phyloP scores from a whole-genome alignment of 129 eudicot species.

The Cynara cardunculus region DNA sequence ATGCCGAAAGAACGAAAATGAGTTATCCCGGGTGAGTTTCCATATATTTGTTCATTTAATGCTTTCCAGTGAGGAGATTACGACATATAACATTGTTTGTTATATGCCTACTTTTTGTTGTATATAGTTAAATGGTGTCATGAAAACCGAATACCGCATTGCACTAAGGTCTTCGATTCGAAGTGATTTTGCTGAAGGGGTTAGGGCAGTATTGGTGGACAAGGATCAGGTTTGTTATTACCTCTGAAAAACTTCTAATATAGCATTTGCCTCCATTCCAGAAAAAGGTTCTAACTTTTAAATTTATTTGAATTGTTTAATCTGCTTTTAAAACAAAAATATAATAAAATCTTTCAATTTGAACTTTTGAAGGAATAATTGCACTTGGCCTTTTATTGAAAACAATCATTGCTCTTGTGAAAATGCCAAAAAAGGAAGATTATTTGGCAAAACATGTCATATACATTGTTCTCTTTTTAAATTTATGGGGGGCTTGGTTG shows the following conservation, averaged over 20 bases:
- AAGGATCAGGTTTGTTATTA: constrained; percentile 85
- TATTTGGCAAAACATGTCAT: background rate
- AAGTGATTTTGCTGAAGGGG: constrained; percentile 91
- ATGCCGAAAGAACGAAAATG: constrained; percentile 37
- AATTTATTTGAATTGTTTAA: background rate
- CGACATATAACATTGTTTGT: background rate
- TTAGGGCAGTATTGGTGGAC: constrained; percentile 91
- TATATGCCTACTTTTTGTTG: constrained; percentile 11
- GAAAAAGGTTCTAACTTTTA: background rate
- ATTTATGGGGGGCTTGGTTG: no score
- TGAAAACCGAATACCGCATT: constrained; percentile 90
- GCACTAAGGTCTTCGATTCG: constrained; percentile 78
- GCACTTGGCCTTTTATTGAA: background rate
- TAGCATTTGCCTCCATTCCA: background rate
- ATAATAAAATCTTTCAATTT: background rate
- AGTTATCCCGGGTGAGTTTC: constrained; percentile 57
- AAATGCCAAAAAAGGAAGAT: background rate
- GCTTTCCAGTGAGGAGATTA: background rate
- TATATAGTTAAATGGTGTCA: constrained; percentile 68
- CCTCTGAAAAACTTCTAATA: background rate
- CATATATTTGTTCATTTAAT: background rate
- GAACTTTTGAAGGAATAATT: background rate
- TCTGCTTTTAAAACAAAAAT: background rate
- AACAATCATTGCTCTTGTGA: background rate
- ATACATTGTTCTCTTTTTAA: background rate